phyloP scores from a whole-genome alignment of 1,139 yeast genomes.

The Yamadazyma triangularis region DNA sequence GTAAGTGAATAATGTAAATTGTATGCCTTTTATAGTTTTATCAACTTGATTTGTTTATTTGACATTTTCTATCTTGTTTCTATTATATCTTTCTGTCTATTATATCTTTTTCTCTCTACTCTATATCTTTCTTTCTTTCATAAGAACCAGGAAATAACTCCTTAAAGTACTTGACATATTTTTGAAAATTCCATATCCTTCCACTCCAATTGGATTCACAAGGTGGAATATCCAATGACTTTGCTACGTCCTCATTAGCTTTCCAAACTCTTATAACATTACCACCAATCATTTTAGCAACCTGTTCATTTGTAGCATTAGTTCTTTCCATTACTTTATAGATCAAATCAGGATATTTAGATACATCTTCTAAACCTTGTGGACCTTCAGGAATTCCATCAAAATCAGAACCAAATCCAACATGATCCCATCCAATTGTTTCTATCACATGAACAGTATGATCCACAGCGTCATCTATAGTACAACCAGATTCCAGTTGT shows the following conservation, averaged over 20 bases:
- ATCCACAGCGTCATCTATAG: constrained; percentile 46
- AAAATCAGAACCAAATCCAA: constrained; percentile 52
- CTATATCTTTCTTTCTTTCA: constrained; percentile 1
- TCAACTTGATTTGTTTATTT: too few species aligned
- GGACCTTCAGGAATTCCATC: constrained; percentile 51
- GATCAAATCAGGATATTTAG: constrained; percentile 48
- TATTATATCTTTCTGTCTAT: too few species aligned
- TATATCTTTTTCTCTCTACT: too few species aligned
- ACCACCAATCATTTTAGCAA: constrained; percentile 42
- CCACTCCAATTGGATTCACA: constrained; percentile 40
- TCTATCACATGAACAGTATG: constrained; percentile 41
- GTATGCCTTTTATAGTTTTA: too few species aligned
- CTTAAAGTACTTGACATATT: constrained; percentile 27
- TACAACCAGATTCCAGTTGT: constrained; percentile 18
- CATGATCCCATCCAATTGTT: constrained; percentile 50
- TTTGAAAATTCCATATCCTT: constrained; percentile 36
- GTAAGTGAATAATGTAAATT: too few species aligned
- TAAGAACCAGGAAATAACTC: constrained; percentile 35
- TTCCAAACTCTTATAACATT: constrained; percentile 49
- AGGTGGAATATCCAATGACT: constrained; percentile 14
- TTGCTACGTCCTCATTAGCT: constrained; percentile 34
- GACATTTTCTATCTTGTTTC: too few species aligned
- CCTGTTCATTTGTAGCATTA: constrained; percentile 39
- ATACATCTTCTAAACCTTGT: constrained; percentile 47
- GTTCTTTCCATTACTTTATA: constrained; percentile 32